Evolutionary conservation across 148 eudicot genomes (phyloP), one percentile per base, ranked within the genome.

Genomic region (Agrostemma githago): DNA sequence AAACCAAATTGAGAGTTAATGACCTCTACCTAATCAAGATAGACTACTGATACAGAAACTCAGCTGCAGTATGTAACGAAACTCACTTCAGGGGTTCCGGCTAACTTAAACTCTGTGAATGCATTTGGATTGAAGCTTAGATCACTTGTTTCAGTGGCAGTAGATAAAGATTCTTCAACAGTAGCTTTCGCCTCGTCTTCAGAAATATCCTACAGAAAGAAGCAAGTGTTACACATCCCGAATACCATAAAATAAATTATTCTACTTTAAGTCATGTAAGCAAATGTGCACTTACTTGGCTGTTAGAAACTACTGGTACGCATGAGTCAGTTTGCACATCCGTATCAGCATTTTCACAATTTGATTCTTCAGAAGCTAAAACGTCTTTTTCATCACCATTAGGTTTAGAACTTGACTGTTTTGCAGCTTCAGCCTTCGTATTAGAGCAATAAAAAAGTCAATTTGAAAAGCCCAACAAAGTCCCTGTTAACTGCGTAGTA

Each of bases 41-140:
- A 53, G 37, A 68, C 3, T 34, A 39, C 6, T 21, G 44, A 26
- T 38, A 60, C 60, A 59, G 34, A 75, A 6, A 37, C 26, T 40
- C 20, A 10, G 43, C 40, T 61, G 58, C 59, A 75, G 43, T 70
- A 61, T 39, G 65, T 20, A 16, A 20, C 5, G 46, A 67, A 34
- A 70, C 82, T 74, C 81, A 92, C 99, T 81, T 96, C 90, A 64
- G 82, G 83, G 73, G 85, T 84, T 77, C 96, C 99, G 72, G 96
- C 89, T 79, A 92, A 76, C 74, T 89, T 90, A 54, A 92, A 96
- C 74, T 96, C 99, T 11, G 99, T 96, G 62, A 96, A 89, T 37
- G 85, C 97, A 75, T 96, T 96, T 65, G 99, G 99, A 77, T 92
- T 96, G 78, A 96, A 96, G 56, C 79, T 57, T 62, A 88, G 87